phyloP scores from a whole-genome alignment of 2,329 filamentous ascomycete species.

The Neoascochyta sp. region DNA sequence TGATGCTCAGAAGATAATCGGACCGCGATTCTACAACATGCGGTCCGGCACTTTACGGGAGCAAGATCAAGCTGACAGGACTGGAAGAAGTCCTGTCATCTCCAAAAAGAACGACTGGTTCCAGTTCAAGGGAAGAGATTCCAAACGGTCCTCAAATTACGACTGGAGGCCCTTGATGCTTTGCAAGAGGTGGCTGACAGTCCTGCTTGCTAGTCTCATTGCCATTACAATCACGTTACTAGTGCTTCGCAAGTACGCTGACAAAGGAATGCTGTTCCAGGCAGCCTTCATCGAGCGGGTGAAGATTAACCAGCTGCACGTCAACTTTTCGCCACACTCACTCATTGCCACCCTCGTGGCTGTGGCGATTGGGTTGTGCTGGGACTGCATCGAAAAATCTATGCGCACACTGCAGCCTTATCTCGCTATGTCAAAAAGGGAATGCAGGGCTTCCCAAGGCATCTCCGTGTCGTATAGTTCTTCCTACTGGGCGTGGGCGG shows the following conservation, averaged over 20 bases:
- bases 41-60: not conserved
- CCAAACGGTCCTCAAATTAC: not conserved
- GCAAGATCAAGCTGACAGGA: not conserved
- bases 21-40: slow-evolving; percentile 1
- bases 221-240: slow-evolving; percentile 5
- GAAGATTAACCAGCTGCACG: slow-evolving; percentile 3
- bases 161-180: slow-evolving; percentile 7
- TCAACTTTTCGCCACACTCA: slow-evolving; percentile 14
- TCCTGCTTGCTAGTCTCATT: slow-evolving; percentile 2
- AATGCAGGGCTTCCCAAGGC: slow-evolving; percentile 5
- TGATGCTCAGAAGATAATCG: slow-evolving; percentile 1
- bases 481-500: slow-evolving; percentile 15
- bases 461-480: slow-evolving; percentile 16
- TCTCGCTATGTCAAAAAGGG: slow-evolving; percentile 13
- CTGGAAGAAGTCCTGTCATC: not conserved
- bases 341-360: slow-evolving; percentile 16
- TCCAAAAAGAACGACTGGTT: not conserved
- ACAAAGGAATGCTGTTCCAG: slow-evolving; percentile 4
- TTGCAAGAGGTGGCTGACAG: slow-evolving; percentile 2
- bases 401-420: slow-evolving; percentile 19
- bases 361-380: slow-evolving; percentile 15
- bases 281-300: slow-evolving; percentile 12
- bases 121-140: not conserved
- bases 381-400: slow-evolving; percentile 16
- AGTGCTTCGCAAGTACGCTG: slow-evolving; percentile 6